These are phyloP conservation scores for Lactarius sanguifluus DNA, from an alignment of 768 basidiomycete species.

Conservation along the genomic window DNA sequence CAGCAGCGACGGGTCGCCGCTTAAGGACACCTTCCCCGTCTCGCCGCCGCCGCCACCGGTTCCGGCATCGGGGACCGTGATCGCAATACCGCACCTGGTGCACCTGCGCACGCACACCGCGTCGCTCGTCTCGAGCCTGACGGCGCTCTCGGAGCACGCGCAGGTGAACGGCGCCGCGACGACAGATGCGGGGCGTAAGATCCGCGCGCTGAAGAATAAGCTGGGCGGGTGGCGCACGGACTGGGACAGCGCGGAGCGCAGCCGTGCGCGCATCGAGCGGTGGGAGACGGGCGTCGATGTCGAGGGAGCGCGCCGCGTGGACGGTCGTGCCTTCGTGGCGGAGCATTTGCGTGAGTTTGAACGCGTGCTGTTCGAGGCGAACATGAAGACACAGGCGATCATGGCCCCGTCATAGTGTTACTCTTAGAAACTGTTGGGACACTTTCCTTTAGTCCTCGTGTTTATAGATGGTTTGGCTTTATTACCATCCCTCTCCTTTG, in stretches of 20 bases:
- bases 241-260: constrained; percentile 83
- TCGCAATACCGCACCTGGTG: constrained; percentile 65
- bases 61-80: constrained; percentile 44
- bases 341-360: constrained; percentile 80
- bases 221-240: constrained; percentile 77
- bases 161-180: constrained; percentile 86
- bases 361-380: constrained; percentile 67
- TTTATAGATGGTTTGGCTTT: constrained; percentile 8
- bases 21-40: constrained; percentile 55
- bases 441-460: background rate
- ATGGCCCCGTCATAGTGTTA: constrained; percentile 60
- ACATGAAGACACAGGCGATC: constrained; percentile 74
- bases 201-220: constrained; percentile 82
- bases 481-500: constrained; percentile 10
- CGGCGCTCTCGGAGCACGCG: constrained; percentile 80
- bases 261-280: constrained; percentile 68
- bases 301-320: constrained; percentile 47
- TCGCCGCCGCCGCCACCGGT: constrained; percentile 46
- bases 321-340: constrained; percentile 71
- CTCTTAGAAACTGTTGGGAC: background rate
- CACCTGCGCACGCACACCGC: constrained; percentile 72
- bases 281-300: constrained; percentile 71
- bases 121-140: constrained; percentile 71
- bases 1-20: constrained; percentile 48
- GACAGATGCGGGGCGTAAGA: constrained; percentile 82